A percentile compares a stretch with the other conserved stretches of the same genome.
Evolutionary conservation across 208 protist species (phyloP).

Genomic region (Trypanosoma scelopori): DNA sequence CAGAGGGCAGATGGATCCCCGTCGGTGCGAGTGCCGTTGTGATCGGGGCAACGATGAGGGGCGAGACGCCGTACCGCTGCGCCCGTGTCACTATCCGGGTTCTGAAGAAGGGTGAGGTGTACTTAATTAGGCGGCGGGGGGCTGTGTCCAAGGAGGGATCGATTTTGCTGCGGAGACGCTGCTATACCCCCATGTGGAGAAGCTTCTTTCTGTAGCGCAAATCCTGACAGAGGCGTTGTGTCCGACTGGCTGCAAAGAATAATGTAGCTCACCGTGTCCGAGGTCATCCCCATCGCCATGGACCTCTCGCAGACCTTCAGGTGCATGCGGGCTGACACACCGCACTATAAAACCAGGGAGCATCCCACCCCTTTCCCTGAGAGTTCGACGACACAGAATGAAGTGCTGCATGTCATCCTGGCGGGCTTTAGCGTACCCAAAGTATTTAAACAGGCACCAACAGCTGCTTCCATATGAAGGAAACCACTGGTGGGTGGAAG

Average conservation of each 20-base stretch:
- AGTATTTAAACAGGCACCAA: neutral
- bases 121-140: constrained; percentile 46
- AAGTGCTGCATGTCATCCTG: constrained; percentile 35
- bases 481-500: too few relatives aligned
- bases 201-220: constrained; percentile 50
- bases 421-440: constrained; percentile 56
- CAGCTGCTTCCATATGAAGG: neutral
- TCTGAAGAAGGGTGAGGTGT: constrained; percentile 51
- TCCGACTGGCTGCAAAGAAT: constrained; percentile 60
- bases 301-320: constrained; percentile 39
- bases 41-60: constrained; percentile 29
- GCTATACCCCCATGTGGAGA: constrained; percentile 51
- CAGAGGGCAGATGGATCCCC: constrained; percentile 40
- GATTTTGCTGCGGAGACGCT: constrained; percentile 37
- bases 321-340: constrained; percentile 47
- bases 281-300: constrained; percentile 27
- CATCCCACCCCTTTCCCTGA: constrained; percentile 18
- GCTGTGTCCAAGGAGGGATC: constrained; percentile 48
- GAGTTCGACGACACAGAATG: neutral
- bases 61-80: constrained; percentile 6
- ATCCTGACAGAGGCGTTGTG: constrained; percentile 46
- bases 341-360: constrained; percentile 36
- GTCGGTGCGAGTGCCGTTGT: constrained; percentile 51
- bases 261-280: constrained; percentile 43
- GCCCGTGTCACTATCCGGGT: constrained; percentile 49